Evolutionary conservation across 148 eudicot genomes (phyloP), one percentile per base, ranked within the genome.

Genomic region (Fagopyrum tataricum): DNA sequence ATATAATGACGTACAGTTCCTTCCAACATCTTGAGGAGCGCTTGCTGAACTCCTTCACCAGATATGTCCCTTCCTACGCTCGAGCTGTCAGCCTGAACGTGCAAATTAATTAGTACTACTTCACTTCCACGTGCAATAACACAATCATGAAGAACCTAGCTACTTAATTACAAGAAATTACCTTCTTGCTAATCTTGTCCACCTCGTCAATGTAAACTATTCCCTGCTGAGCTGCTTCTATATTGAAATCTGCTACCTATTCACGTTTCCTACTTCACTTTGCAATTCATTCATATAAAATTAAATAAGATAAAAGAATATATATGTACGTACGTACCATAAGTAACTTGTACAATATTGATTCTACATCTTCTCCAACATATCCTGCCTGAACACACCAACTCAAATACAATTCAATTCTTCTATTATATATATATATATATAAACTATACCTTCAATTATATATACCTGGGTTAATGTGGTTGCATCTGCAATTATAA

Each of bases 401-500:
- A 26, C 40, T 23, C 9, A 53, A 5, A 8, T 2, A 21, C 17
- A 48, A 48, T 12, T 48, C 15, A 13, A 11, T 48, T 48, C 12
- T 4, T 14, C 4, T 4, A 4, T 9, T 6, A 18, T 55, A 3
- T 55, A 55, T 55, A 2, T 10, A 58, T n/a, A 24, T 0, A 58
- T 1, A 8, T 58, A 21, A 23, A 23, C 4, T n/a, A 56, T 0
- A 18, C 8, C 31, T 23, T 26, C n/a, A n/a, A n/a, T n/a, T 37
- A 58, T 18, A 59, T 52, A n/a, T 61, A 70, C 98, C 95, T 93
- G 97, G 18, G 98, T 93, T 73, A 93, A 85, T 58, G 90, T 80
- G 71, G 98, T 93, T 64, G 98, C 97, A 89, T 93, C 98, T 10
- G 92, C 97, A 81, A 93, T 92, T 21, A 93, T 89, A 79, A 91